Evolutionary conservation across 2,329 filamentous ascomycete species (phyloP).

Genomic region (Xylaria sp.): DNA sequence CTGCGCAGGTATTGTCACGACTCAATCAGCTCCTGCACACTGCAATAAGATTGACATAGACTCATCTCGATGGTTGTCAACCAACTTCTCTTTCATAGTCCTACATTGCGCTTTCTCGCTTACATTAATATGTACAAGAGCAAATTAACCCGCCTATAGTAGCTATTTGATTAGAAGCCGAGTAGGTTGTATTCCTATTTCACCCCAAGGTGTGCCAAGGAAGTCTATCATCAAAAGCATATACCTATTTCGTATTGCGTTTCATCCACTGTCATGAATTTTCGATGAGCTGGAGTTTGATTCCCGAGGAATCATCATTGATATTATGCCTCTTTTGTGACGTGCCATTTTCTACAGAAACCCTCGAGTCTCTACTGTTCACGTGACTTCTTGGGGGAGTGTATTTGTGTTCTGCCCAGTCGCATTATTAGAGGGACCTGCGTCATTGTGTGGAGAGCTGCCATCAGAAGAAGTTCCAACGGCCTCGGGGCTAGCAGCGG

Average conservation of each 20-base stretch:
- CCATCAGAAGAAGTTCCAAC: slow-evolving; percentile 8
- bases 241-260: not conserved
- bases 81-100: slow-evolving; percentile 6
- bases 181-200: slow-evolving; percentile 7
- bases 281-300: not conserved
- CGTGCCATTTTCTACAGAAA: not conserved
- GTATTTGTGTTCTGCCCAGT: slow-evolving; percentile 8
- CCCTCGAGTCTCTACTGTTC: slow-evolving; percentile 3
- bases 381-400: not conserved
- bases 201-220: slow-evolving; percentile 19
- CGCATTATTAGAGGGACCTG: slow-evolving; percentile 11
- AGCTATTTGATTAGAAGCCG: slow-evolving; percentile 3
- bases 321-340: slow-evolving; percentile 8
- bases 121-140: slow-evolving; percentile 9
- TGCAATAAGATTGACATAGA: not conserved
- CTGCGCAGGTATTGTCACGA: too few relatives aligned
- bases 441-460: slow-evolving; percentile 2
- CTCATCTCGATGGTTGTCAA: not conserved
- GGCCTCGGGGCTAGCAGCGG: slow-evolving; percentile 12
- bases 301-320: slow-evolving; percentile 4
- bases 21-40: too few relatives aligned
- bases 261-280: slow-evolving; percentile 12
- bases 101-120: not conserved
- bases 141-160: slow-evolving; percentile 25
- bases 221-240: slow-evolving; percentile 17